phyloP scores from a whole-genome alignment of 257 asterid genomes.

The Apocynum venetum region DNA sequence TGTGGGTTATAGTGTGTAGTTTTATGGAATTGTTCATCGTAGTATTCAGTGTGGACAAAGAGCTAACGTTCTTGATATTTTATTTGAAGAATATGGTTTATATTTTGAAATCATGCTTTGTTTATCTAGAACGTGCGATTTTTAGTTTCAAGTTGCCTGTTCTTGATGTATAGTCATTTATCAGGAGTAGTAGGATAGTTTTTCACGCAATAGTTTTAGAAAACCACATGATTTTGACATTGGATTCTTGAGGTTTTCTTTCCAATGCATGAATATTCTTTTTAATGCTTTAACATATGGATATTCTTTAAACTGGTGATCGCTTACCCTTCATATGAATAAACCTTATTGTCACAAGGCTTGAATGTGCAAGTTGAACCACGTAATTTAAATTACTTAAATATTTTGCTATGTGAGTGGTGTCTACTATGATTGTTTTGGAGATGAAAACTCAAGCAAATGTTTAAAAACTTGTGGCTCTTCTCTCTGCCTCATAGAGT shows the following conservation, averaged over 20 bases:
- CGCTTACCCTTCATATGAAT: background rate
- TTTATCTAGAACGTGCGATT: background rate
- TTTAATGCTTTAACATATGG: background rate
- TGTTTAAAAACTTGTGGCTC: background rate
- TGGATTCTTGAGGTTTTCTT: background rate
- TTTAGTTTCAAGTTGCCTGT: background rate
- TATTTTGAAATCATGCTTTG: background rate
- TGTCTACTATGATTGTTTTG: background rate
- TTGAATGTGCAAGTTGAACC: background rate
- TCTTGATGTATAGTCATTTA: background rate
- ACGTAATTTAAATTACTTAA: background rate
- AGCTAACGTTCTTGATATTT: no score
- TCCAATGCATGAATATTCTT: background rate
- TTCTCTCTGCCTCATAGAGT: background rate
- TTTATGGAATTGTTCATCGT: background rate
- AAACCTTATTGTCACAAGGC: background rate
- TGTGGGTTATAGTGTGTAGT: background rate
- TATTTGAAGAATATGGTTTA: background rate
- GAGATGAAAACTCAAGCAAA: background rate
- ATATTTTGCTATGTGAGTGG: background rate
- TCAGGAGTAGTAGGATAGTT: background rate
- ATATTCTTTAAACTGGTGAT: background rate
- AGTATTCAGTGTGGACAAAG: background rate
- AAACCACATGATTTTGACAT: background rate
- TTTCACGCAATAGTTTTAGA: background rate